phyloP scores from a whole-genome alignment of 176 grass and related monocot species.

The Rhynchospora breviuscula region DNA sequence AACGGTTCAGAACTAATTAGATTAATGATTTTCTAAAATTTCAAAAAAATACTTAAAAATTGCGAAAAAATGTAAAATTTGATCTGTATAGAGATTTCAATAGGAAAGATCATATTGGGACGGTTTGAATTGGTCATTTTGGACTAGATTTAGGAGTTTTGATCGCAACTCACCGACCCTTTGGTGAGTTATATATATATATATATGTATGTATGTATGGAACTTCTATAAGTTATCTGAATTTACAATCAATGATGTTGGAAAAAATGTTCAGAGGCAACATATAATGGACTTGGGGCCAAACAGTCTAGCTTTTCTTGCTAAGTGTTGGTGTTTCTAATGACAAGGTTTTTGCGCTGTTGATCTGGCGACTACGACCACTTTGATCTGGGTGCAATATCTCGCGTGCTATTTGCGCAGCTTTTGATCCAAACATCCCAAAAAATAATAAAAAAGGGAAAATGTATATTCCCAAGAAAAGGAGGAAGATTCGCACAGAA shows the following conservation, averaged over 20 bases:
- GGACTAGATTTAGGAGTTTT: too few relatives aligned
- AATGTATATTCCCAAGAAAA: slow-evolving; percentile 59
- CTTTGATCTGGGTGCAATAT: slow-evolving; percentile 20
- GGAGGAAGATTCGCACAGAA: slow-evolving; percentile 44
- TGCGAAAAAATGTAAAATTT: too few relatives aligned
- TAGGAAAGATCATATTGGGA: too few relatives aligned
- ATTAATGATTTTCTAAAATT: too few relatives aligned
- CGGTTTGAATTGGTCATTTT: too few relatives aligned
- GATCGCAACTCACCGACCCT: too few relatives aligned
- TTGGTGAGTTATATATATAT: too few relatives aligned
- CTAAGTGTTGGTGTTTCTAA: slow-evolving; percentile 26
- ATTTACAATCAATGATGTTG: neutral
- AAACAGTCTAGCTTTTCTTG: neutral
- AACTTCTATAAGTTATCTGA: neutral
- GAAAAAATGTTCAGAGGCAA: neutral
- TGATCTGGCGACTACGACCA: slow-evolving; percentile 9
- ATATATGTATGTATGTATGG: too few relatives aligned
- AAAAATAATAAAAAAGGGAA: neutral
- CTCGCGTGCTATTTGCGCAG: slow-evolving; percentile 33
- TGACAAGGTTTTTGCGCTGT: slow-evolving; percentile 21
- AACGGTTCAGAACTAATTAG: too few relatives aligned
- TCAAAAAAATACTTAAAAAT: too few relatives aligned
- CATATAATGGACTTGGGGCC: slow-evolving; percentile 13
- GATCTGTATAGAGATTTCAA: too few relatives aligned
- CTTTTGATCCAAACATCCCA: slow-evolving; percentile 26